phyloP scores from a whole-genome alignment of 169 alveolate species.

The Plasmodium vinckei region DNA sequence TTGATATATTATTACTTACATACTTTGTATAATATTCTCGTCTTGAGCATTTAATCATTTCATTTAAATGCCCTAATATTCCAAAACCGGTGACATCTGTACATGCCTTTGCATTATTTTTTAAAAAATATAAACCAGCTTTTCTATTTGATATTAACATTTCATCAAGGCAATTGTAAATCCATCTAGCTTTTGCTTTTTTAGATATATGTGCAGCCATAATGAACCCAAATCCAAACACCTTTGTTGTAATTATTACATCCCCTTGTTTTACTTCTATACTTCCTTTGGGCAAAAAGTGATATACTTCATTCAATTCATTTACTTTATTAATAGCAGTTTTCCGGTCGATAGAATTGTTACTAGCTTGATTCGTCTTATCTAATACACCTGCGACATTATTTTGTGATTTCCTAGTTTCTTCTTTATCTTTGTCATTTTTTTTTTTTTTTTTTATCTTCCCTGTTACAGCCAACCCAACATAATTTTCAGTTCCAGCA shows the following conservation, averaged over 20 bases:
- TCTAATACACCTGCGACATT: neutral
- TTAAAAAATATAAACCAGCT: slow-evolving; percentile 61
- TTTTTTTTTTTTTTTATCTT: slow-evolving; percentile 46
- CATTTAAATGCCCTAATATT: slow-evolving; percentile 73
- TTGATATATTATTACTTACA: neutral
- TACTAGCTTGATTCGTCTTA: neutral
- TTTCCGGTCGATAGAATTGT: neutral
- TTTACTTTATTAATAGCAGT: slow-evolving; percentile 16
- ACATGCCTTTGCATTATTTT: slow-evolving; percentile 68
- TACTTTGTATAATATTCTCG: slow-evolving; percentile 26
- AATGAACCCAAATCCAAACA: slow-evolving; percentile 76
- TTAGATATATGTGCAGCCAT: slow-evolving; percentile 76
- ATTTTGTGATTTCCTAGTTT: neutral
- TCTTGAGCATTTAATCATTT: slow-evolving; percentile 74
- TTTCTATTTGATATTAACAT: slow-evolving; percentile 74
- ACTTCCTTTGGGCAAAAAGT: slow-evolving; percentile 69
- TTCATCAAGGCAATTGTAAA: slow-evolving; percentile 74
- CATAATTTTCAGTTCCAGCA: slow-evolving; percentile 77
- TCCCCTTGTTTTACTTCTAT: slow-evolving; percentile 45
- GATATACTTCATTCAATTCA: slow-evolving; percentile 29
- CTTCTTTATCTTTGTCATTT: neutral
- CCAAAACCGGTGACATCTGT: slow-evolving; percentile 78
- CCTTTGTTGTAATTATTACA: slow-evolving; percentile 69
- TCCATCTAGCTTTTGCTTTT: slow-evolving; percentile 77
- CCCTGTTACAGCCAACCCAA: slow-evolving; percentile 76